Evolutionary conservation across 2,329 filamentous ascomycete genomes (phyloP).

Genomic region (Malbranchea zuffiana): DNA sequence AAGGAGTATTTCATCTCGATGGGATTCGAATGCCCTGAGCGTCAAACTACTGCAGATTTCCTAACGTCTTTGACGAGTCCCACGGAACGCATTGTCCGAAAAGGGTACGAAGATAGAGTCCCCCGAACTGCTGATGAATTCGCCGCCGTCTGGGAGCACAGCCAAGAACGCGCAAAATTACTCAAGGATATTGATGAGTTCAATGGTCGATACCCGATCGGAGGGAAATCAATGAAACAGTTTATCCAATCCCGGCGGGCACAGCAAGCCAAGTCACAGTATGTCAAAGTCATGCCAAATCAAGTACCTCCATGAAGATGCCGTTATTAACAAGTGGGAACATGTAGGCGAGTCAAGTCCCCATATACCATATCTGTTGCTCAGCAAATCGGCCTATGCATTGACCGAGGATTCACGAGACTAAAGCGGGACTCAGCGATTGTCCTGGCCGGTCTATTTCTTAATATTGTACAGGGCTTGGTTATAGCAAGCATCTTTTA

Average conservation of each 20-base stretch:
- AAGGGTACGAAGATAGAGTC: constrained; percentile 41
- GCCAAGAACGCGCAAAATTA: constrained; percentile 36
- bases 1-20: constrained; percentile 64
- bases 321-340: neutral
- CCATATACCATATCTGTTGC: constrained; percentile 69
- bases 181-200: constrained; percentile 36
- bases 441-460: constrained; percentile 43
- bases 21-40: constrained; percentile 60
- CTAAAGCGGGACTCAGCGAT: constrained; percentile 64
- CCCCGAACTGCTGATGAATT: constrained; percentile 63
- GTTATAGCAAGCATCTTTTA: constrained; percentile 74
- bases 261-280: constrained; percentile 34
- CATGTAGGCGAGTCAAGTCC: constrained; percentile 52
- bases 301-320: neutral
- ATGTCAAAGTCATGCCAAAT: constrained; percentile 9
- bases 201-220: constrained; percentile 32
- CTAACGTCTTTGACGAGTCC: constrained; percentile 71
- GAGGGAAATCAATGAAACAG: constrained; percentile 6
- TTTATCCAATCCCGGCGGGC: constrained; percentile 26
- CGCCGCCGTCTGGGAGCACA: constrained; percentile 30
- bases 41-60: constrained; percentile 72
- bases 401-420: constrained; percentile 69
- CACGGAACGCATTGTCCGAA: constrained; percentile 64
- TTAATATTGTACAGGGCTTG: no score
- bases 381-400: constrained; percentile 69